Conservation (phyloP, 1,139 yeast genomes). For the Geotrichum restrictum region DNA sequence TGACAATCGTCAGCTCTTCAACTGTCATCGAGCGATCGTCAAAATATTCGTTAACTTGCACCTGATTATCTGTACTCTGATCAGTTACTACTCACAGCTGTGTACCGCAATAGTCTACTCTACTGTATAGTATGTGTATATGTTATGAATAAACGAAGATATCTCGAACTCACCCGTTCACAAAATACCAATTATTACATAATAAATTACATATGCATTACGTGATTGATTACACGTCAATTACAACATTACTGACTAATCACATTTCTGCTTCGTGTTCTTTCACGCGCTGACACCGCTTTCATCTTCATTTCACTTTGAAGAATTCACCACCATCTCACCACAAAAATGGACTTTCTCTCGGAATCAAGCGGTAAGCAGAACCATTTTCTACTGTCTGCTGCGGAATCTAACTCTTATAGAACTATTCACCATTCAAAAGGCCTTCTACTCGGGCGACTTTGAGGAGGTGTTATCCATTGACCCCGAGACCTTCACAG, state of each 20-base stretch:
- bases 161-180: too few relatives aligned
- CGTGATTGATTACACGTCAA: too few relatives aligned
- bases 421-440: slow-evolving; percentile 39
- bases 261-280: not conserved
- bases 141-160: too few relatives aligned
- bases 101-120: too few relatives aligned
- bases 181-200: not conserved
- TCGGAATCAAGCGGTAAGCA: slow-evolving; percentile 14
- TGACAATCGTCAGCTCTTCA: too few relatives aligned
- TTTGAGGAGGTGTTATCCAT: slow-evolving; percentile 36
- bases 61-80: too few relatives aligned
- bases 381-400: not conserved
- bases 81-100: too few relatives aligned
- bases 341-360: slow-evolving; percentile 10
- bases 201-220: too few relatives aligned
- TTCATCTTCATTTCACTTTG: not conserved
- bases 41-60: too few relatives aligned
- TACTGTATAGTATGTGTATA: too few relatives aligned
- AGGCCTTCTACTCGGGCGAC: slow-evolving; percentile 43
- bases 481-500: slow-evolving; percentile 29
- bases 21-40: too few relatives aligned
- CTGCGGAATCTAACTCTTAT: not conserved
- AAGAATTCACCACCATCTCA: not conserved
- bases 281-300: not conserved
- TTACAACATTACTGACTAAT: not conserved